Evolutionary conservation across 2,329 filamentous ascomycete species (phyloP), one percentile per base, ranked within the genome.

Genomic region (Monosporascus sp.): DNA sequence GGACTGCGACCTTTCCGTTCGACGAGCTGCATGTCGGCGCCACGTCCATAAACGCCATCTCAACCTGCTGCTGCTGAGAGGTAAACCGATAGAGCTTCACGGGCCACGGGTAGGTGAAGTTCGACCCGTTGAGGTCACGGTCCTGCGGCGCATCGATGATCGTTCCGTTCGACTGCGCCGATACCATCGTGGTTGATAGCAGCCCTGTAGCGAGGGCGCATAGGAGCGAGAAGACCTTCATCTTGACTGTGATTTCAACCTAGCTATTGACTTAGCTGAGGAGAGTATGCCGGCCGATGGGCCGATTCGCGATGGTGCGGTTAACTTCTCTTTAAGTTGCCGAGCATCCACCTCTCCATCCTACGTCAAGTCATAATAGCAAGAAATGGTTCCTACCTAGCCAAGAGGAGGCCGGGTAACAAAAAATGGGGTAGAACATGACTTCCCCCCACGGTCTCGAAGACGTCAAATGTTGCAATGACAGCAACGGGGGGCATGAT

Each of bases 31-130:
- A 59, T 2, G 60, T 64, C 7, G 76, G 75, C 14, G 65, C 49
- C 24, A 81, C 60, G 55, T 82, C 78, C 77, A 82, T 80, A 58
- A 79, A 81, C 17, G 78, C 78, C 78, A 81, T 82, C 43, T 78
- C 70, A 26, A 81, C 65, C n/a, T 71, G 63, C 48, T 74, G 70
- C 16, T 67, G 64, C 63, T 81, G 78, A 41, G 77, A 78, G 2
- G 64, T 66, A 59, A 82, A 75, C 43, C 65, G 68, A 65, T 76
- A 79, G 37, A 77, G 67, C 55, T 78, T 72, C 52, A 79, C 65
- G 2, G 77, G 78, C 63, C 71, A 79, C 20, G 77, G 77, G 58
- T 81, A 81, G 1, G 76, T 76, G 63, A 78, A 78, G 64, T 78
- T 78, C 55, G 74, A 77, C 54, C 75, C 75, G 53, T 78, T 74